Percentiles rank a stretch among this genome's conserved stretches.
These are phyloP conservation scores for Simmondsia chinensis DNA, from an alignment of 148 eudicot genomes.

Conservation along the genomic window DNA sequence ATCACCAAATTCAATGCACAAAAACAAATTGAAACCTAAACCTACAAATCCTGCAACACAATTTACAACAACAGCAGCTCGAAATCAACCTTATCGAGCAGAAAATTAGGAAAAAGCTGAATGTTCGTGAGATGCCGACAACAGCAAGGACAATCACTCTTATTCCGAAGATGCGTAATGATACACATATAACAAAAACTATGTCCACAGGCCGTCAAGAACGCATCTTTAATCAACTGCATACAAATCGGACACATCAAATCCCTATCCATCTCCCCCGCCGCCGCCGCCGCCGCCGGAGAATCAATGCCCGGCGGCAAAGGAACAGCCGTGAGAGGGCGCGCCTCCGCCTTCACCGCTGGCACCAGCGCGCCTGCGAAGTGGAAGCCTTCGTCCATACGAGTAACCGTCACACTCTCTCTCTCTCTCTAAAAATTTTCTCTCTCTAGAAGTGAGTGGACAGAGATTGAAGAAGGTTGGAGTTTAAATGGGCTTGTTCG, in stretches of 20 bases:
- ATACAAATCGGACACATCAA: slow-evolving; percentile 54
- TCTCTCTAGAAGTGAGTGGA: background rate
- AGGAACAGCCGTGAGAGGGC: slow-evolving; percentile 8
- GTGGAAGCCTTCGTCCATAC: slow-evolving; percentile 31
- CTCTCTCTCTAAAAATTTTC: background rate
- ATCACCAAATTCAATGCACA: slow-evolving; percentile 8
- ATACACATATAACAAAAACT: slow-evolving; percentile 91
- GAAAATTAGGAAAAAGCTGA: slow-evolving; percentile 76
- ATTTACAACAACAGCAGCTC: background rate
- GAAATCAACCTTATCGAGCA: slow-evolving; percentile 64
- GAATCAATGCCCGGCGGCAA: slow-evolving; percentile 4
- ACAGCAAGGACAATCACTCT: slow-evolving; percentile 88
- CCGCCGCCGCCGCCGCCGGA: slow-evolving; percentile 1
- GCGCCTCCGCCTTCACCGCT: slow-evolving; percentile 25
- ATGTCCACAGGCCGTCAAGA: slow-evolving; percentile 77
- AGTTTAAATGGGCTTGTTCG: background rate
- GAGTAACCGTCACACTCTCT: too few relatives aligned
- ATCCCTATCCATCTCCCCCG: slow-evolving; percentile 39
- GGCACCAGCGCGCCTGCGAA: slow-evolving; percentile 40
- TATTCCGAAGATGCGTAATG: slow-evolving; percentile 71
- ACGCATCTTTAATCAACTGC: slow-evolving; percentile 72
- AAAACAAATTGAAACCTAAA: background rate
- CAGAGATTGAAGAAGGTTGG: background rate
- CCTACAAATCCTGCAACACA: background rate
- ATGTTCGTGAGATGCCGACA: slow-evolving; percentile 44